Conservation (phyloP, 2,329 filamentous ascomycete genomes). For the Cladosporium sp. region DNA sequence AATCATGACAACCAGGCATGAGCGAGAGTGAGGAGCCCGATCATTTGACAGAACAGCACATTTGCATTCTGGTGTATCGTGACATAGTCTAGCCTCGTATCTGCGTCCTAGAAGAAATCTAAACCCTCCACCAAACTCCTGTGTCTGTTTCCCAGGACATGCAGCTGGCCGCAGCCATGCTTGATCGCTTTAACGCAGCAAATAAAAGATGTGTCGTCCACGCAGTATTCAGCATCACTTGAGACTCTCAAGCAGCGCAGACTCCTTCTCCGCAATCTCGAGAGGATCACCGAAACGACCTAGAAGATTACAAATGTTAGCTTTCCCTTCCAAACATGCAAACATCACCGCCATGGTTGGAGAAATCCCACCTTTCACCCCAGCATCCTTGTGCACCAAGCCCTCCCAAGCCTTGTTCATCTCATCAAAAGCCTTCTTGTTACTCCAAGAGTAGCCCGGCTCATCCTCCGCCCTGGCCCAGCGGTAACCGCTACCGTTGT, state of each 20-base stretch:
- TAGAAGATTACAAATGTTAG: constrained; percentile 17
- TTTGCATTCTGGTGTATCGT: too few species aligned
- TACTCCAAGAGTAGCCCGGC: constrained; percentile 51
- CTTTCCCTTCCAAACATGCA: not conserved
- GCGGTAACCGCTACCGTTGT: constrained; percentile 28
- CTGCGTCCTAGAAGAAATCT: too few species aligned
- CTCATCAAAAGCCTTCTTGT: constrained; percentile 54
- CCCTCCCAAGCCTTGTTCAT: constrained; percentile 45
- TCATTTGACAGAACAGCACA: too few species aligned
- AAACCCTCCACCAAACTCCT: too few species aligned
- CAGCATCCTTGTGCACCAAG: constrained; percentile 46
- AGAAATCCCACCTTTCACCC: constrained; percentile 28
- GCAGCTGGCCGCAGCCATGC: too few species aligned
- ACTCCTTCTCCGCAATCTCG: constrained; percentile 30
- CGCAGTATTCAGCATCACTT: not conserved
- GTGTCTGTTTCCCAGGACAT: too few species aligned
- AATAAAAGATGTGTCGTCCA: not conserved
- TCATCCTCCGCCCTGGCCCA: constrained; percentile 36
- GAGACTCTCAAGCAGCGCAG: constrained; percentile 15
- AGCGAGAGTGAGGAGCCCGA: too few species aligned
- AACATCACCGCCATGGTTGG: not conserved
- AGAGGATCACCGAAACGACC: constrained; percentile 33
- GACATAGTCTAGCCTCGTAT: too few species aligned
- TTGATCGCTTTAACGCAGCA: constrained; percentile 10
- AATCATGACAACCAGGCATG: too few species aligned